phyloP scores from a whole-genome alignment of 163 green algal genomes.

The Chloroidium sp. region DNA sequence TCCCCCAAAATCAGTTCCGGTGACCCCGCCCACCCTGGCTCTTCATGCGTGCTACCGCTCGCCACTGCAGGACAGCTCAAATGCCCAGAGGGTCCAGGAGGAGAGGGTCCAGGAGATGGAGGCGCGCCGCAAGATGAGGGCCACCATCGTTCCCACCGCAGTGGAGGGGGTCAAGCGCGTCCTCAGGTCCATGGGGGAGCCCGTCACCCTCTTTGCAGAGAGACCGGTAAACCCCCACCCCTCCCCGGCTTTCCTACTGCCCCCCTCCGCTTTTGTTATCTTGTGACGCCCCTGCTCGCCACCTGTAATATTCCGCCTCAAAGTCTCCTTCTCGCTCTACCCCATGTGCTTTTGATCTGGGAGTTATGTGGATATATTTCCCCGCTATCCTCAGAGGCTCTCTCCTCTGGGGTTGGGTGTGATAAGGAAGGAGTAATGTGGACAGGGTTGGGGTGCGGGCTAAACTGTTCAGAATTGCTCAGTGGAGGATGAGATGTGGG shows the following conservation, averaged over 20 bases:
- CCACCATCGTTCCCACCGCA: conserved; percentile 72
- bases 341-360: neutral
- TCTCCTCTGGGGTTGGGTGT: neutral
- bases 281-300: neutral
- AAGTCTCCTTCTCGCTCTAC: neutral
- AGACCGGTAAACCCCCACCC: conserved; percentile 41
- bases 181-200: conserved; percentile 73
- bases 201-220: conserved; percentile 94
- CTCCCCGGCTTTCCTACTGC: neutral
- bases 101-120: conserved; percentile 72
- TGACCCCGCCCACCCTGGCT: no score
- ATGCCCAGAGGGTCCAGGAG: conserved; percentile 12
- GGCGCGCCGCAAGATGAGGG: conserved; percentile 49
- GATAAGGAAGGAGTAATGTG: no score
- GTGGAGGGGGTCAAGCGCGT: conserved; percentile 70
- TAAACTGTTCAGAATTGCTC: no score
- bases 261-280: neutral
- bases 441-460: no score
- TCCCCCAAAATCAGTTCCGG: no score
- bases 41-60: no score
- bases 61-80: no score
- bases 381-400: neutral
- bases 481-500: no score
- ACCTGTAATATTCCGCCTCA: neutral
- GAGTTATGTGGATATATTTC: neutral